Evolutionary conservation across 768 basidiomycete species (phyloP).

Genomic region (Collybiopsis confluens): DNA sequence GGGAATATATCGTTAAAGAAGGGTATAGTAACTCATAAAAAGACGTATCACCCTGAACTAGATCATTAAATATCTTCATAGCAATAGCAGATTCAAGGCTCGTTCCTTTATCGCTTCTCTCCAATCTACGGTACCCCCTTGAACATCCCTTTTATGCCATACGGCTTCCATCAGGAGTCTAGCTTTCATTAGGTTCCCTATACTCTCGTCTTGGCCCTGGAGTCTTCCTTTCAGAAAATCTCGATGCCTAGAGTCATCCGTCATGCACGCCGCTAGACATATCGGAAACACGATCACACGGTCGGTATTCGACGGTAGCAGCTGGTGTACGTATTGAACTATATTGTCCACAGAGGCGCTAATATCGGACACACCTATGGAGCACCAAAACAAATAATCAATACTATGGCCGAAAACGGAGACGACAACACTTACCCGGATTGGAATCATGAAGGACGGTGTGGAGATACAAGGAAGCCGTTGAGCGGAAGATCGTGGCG

Average conservation of each 20-base stretch:
- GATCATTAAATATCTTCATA: constrained; percentile 29
- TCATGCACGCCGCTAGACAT: constrained; percentile 69
- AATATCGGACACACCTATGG: constrained; percentile 69
- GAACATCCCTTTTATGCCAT: constrained; percentile 63
- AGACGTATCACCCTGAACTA: too few relatives aligned
- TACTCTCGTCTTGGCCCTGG: constrained; percentile 47
- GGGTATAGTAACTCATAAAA: neutral
- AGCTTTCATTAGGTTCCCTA: constrained; percentile 58
- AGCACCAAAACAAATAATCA: neutral
- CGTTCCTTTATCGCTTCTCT: constrained; percentile 54
- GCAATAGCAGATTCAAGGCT: constrained; percentile 44
- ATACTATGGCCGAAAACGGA: constrained; percentile 1
- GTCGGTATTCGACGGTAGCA: constrained; percentile 59
- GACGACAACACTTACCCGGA: constrained; percentile 49
- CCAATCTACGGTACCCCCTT: constrained; percentile 53
- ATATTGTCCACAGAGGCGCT: constrained; percentile 50
- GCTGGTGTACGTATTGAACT: constrained; percentile 45
- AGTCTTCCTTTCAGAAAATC: constrained; percentile 58
- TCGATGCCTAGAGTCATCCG: constrained; percentile 55
- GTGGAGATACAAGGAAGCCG: constrained; percentile 64
- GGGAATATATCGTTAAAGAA: neutral
- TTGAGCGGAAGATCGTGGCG: constrained; percentile 59
- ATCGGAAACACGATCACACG: constrained; percentile 69
- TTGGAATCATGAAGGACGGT: constrained; percentile 64
- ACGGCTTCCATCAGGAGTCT: constrained; percentile 62